A percentile compares a stretch with the other conserved stretches of the same genome.
These are phyloP conservation scores for Fusarium algeriense DNA, from an alignment of 2,329 filamentous ascomycete genomes.

Conservation along the genomic window DNA sequence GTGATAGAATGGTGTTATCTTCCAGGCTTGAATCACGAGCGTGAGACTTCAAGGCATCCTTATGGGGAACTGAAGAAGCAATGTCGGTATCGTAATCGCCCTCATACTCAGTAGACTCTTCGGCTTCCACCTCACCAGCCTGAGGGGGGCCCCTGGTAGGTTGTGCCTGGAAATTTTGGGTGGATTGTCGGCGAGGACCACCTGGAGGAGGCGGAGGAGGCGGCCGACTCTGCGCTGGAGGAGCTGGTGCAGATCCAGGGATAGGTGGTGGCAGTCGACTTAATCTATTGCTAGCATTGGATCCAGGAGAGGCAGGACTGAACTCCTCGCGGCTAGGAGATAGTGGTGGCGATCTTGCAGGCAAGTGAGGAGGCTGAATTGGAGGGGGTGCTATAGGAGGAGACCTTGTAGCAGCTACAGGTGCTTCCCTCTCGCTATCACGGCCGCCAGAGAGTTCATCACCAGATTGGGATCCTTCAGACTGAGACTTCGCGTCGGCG, in stretches of 20 bases:
- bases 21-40: conserved; percentile 82
- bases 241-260: conserved; percentile 64
- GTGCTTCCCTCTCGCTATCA: conserved; percentile 54
- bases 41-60: conserved; percentile 90
- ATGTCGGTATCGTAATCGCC: conserved; percentile 99
- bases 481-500: conserved; percentile 71
- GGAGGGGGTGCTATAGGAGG: conserved; percentile 60
- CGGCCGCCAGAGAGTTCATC: conserved; percentile 79
- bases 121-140: conserved; percentile 74
- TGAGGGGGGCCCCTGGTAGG: conserved; percentile 58
- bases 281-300: conserved; percentile 62
- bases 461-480: conserved; percentile 86
- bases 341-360: conserved; percentile 51
- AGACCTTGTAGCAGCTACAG: conserved; percentile 44
- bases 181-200: conserved; percentile 68
- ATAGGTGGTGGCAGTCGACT: conserved; percentile 72
- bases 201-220: conserved; percentile 76
- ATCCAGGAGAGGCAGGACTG: conserved; percentile 58
- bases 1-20: conserved; percentile 72
- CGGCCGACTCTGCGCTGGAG: conserved; percentile 68
- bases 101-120: conserved; percentile 92
- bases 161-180: conserved; percentile 63
- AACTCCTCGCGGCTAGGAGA: conserved; percentile 53
- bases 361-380: conserved; percentile 46
- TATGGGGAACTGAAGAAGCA: conserved; percentile 91